phyloP scores from a whole-genome alignment of 2,329 filamentous ascomycete genomes.

The Sordariomycetes sp. region DNA sequence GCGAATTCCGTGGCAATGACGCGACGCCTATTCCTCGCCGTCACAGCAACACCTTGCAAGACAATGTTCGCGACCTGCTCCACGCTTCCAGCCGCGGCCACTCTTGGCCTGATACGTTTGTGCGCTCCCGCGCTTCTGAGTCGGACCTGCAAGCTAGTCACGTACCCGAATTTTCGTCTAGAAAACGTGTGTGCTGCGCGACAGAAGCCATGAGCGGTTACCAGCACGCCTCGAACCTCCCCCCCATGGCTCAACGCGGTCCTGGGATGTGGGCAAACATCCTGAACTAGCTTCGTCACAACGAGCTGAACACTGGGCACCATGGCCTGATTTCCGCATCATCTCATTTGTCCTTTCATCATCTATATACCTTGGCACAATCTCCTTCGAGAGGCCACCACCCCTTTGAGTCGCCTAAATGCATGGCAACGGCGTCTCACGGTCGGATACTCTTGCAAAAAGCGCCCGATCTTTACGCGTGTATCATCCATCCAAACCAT shows the following conservation, averaged over 20 bases:
- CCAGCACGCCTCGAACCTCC: slow-evolving; percentile 35
- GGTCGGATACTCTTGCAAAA: too few species aligned
- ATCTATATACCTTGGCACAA: too few species aligned
- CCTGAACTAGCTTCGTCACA: slow-evolving; percentile 4
- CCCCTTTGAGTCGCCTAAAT: too few species aligned
- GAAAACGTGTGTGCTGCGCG: slow-evolving; percentile 60
- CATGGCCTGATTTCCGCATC: not conserved
- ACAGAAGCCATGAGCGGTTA: slow-evolving; percentile 44
- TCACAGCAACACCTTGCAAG: slow-evolving; percentile 42
- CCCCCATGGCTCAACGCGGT: slow-evolving; percentile 10
- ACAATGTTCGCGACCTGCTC: slow-evolving; percentile 58
- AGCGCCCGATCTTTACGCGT: too few species aligned
- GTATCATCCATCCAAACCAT: too few species aligned
- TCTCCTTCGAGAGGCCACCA: too few species aligned
- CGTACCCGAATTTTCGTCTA: slow-evolving; percentile 31
- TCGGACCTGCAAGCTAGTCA: slow-evolving; percentile 9
- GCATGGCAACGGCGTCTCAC: too few species aligned
- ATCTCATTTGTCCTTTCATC: too few species aligned
- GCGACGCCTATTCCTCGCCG: slow-evolving; percentile 38
- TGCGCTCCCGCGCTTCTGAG: slow-evolving; percentile 20
- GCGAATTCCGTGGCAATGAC: slow-evolving; percentile 37
- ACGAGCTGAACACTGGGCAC: not conserved
- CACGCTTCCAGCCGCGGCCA: slow-evolving; percentile 19
- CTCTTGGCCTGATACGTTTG: slow-evolving; percentile 26
- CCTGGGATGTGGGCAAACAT: slow-evolving; percentile 8